Base-by-base conservation (phyloP, 2,329 filamentous ascomycete genomes). In the Aspergillus tamarii region DNA sequence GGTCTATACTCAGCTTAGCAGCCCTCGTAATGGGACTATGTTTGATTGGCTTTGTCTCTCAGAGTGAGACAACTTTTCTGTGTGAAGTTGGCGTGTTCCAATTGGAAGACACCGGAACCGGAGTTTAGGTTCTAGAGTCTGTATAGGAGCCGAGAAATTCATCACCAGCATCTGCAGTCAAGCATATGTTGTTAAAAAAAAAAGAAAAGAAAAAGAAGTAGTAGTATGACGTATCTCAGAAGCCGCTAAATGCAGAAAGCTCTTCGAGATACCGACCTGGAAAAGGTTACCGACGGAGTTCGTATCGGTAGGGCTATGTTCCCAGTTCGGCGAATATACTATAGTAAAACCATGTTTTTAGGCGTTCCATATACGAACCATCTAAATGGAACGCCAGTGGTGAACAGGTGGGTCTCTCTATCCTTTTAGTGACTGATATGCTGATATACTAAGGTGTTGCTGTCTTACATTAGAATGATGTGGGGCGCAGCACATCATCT, bases 401-500 rank as follows among this genome's bases (percentile, higher is more conserved):
- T 30, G 36, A 26, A 26, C 23, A 48, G 12, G 45, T 48, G 45
- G 45, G 14, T 14, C 45, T 10, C 21, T 2, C 4, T 12, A 8
- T 48, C 45, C 5, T 28, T 48, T 48, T 12, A 26, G 45, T 12
- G 39, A 57, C 19, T 57, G 28, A 28, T 26, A 11, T 57, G 23
- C 23, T 1, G 6, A 28, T n/a, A n/a, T 41, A 41, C 1, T 28
- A 57, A 34, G 21, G 30, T 39, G 16, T 43, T 16, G 36, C 14
- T 30, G 43, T 43, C 55, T 57, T 39, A 45, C 36, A 45, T 30
- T 8, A 43, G 10, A 36, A 45, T 16, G 39, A 21, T 21, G 36
- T 45, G 55, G 55, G 36, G 55, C 55, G 55, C 36, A 57, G 55
- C 21, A n/a, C 36, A 57, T 39, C 55, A 57, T 45, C 55, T 43